Percentiles rank a stretch among this genome's conserved stretches.
Evolutionary conservation across 225 moss, liverwort and hornwort genomes (phyloP).

Genomic region (Climacium dendroides): DNA sequence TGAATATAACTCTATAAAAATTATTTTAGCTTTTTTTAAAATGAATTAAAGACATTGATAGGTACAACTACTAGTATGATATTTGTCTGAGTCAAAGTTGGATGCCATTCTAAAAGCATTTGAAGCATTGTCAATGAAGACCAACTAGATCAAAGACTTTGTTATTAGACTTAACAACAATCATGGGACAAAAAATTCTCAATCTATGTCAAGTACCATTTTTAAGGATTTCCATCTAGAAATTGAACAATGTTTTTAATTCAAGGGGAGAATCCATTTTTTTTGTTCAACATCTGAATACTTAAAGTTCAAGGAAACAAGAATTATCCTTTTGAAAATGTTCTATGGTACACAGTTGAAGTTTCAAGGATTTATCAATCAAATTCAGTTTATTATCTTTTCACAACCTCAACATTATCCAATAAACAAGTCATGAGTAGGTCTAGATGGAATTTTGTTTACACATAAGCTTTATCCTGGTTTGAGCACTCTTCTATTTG

Average conservation of each 20-base stretch:
- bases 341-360: not conserved
- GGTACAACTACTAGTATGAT: rapidly evolving
- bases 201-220: rapidly evolving
- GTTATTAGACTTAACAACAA: not conserved
- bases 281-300: not conserved
- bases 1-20: too few species aligned
- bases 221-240: not conserved
- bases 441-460: too few species aligned
- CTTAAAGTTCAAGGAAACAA: not conserved
- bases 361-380: not conserved
- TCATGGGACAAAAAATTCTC: rapidly evolving
- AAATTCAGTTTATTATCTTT: not conserved
- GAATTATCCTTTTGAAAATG: not conserved
- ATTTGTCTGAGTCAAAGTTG: not conserved
- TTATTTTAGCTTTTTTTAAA: too few species aligned
- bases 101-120: rapidly evolving
- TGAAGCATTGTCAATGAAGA: not conserved
- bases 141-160: not conserved
- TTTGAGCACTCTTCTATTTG: too few species aligned
- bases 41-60: too few species aligned
- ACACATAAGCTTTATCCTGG: too few species aligned
- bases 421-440: not conserved
- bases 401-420: too few species aligned
- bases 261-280: not conserved
- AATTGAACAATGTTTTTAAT: rapidly evolving